These are phyloP conservation scores for Jacaranda mimosifolia DNA, from an alignment of 257 asterid genomes.

Conservation along the genomic window DNA sequence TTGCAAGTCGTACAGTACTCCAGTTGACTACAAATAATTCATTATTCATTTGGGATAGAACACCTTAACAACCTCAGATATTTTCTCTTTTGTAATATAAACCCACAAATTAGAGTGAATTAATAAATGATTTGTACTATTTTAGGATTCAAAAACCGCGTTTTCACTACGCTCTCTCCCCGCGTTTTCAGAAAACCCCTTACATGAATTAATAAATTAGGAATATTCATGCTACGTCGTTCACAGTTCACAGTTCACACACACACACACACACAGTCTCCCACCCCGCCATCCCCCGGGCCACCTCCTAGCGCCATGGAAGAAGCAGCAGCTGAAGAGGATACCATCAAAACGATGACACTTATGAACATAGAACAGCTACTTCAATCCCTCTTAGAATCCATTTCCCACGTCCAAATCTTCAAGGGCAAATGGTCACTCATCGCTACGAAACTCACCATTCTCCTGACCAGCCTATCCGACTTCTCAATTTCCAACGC, in stretches of 20 bases:
- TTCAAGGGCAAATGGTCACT: slow-evolving; percentile 71
- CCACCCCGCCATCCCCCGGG: neutral
- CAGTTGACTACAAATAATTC: neutral
- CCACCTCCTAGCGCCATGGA: slow-evolving; percentile 41
- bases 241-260: neutral
- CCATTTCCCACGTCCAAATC: slow-evolving; percentile 50
- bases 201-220: too few species aligned
- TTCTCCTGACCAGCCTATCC: slow-evolving; percentile 51
- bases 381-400: slow-evolving; percentile 47
- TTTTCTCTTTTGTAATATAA: neutral
- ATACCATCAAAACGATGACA: neutral
- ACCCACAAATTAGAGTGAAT: neutral
- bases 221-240: neutral
- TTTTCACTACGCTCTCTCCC: neutral
- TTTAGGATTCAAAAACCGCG: neutral
- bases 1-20: too few species aligned
- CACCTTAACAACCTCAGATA: neutral
- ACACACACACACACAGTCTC: neutral
- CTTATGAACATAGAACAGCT: slow-evolving; percentile 1
- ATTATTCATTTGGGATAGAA: neutral
- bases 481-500: slow-evolving; percentile 36
- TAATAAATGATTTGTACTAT: neutral
- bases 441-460: slow-evolving; percentile 50
- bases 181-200: neutral
- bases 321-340: slow-evolving; percentile 33